Base-by-base conservation (phyloP, 2,329 filamentous ascomycete genomes). In the Neofusicoccum sp. region DNA sequence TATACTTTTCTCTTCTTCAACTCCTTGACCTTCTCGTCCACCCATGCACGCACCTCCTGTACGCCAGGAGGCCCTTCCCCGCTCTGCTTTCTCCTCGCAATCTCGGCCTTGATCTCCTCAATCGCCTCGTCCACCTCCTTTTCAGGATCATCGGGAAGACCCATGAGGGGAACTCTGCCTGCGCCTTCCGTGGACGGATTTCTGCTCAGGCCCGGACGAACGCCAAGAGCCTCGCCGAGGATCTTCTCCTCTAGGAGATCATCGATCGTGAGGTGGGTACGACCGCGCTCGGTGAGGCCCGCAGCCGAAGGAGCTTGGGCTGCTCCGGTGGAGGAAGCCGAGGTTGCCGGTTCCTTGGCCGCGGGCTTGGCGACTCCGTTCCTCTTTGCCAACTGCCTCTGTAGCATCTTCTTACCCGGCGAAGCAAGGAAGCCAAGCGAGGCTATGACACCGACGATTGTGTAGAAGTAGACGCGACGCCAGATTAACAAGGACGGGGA, bases 381-480 rank as follows among this genome's bases (percentile, higher is more conserved):
- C 14, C 41, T 34, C 31, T 58, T 16, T 16, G 54, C 54, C 47
- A 82, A 73, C 63, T 76, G 71, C 64, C 72, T 71, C 54, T 66
- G 61, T 31, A 77, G 73, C 64, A 73, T 78, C 4, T 79, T 76
- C 75, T 93, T 96, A 2, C 86, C 90, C 0, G 92, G 92, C 1
- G 90, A 92, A 44, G 88, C 85, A 72, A 98, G 97, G 79, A 97
- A 89, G 6, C 81, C 85, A 63, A 93, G 85, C 16, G 87, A 86
- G 0, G 79, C 74, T 8, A 81, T 77, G 1, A 90, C 90, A 67
- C 87, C 88, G 65, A 93, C 73, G 61, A 95, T 81, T 36, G 86
- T 87, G 77, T 96, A 99, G 79, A 93, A 98, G 79, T 97, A 95
- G 39, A 97, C 90, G 45, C 91, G 87, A 0, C 86, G 79, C 95